phyloP scores from a whole-genome alignment of 768 basidiomycete species.

The Naganishia randhawae region DNA sequence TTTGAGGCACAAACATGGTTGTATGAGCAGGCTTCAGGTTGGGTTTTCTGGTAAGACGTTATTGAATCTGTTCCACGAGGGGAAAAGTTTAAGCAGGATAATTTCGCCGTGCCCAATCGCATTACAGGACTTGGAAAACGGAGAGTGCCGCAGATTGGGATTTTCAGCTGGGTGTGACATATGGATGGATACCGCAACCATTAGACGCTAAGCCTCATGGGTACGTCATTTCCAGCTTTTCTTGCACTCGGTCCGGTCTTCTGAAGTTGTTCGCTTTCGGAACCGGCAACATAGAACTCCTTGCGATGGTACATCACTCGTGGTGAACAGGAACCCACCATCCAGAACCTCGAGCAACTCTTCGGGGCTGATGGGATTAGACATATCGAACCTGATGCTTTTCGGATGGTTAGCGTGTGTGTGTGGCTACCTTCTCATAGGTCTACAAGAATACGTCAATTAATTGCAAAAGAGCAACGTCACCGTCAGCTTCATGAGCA shows the following conservation, averaged over 20 bases:
- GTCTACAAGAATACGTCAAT: background rate
- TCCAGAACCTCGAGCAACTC: slow-evolving; percentile 4
- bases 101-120: no score
- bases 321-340: slow-evolving; percentile 4
- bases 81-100: slow-evolving; percentile 3
- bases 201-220: slow-evolving; percentile 45
- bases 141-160: slow-evolving; percentile 49
- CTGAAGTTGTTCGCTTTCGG: background rate
- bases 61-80: background rate
- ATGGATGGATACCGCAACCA: slow-evolving; percentile 47
- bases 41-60: slow-evolving; percentile 59
- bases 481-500: no score
- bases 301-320: slow-evolving; percentile 10
- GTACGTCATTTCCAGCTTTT: slow-evolving; percentile 22
- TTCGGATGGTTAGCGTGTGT: background rate
- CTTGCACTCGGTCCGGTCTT: background rate
- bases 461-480: background rate
- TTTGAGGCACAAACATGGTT: slow-evolving; percentile 76
- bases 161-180: slow-evolving; percentile 41
- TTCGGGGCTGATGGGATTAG: background rate
- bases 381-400: background rate
- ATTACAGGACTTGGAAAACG: slow-evolving; percentile 50
- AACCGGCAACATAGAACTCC: background rate
- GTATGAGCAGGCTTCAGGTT: slow-evolving; percentile 68
- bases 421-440: background rate